Evolutionary conservation across 768 basidiomycete species (phyloP).

Genomic region (Sarcodon aspratus): DNA sequence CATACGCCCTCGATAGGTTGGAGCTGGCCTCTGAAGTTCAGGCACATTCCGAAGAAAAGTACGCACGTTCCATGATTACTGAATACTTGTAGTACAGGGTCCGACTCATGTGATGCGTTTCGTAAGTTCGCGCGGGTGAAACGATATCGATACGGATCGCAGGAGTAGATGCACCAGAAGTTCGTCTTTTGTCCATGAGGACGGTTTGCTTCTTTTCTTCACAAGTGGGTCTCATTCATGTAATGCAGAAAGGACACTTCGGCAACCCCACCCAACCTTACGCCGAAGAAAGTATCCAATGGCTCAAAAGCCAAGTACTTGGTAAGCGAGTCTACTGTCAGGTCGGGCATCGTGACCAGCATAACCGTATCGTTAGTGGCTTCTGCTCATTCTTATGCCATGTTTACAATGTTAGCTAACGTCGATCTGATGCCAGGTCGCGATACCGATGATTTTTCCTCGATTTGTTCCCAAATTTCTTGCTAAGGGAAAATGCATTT

Average conservation of each 20-base stretch:
- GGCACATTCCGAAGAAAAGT: conserved; percentile 39
- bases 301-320: conserved; percentile 48
- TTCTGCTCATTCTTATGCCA: not conserved
- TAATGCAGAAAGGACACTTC: conserved; percentile 62
- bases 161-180: conserved; percentile 91
- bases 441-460: conserved; percentile 45
- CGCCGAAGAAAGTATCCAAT: conserved; percentile 59
- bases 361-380: conserved; percentile 59
- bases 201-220: not conserved
- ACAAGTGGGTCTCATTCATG: not conserved
- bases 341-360: conserved; percentile 70
- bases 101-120: not conserved
- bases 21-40: conserved; percentile 61
- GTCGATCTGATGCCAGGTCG: conserved; percentile 36
- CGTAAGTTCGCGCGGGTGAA: conserved; percentile 26
- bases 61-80: too few species aligned
- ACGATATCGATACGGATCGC: conserved; percentile 85
- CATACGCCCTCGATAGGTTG: conserved; percentile 77
- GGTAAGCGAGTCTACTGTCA: conserved; percentile 62
- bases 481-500: conserved; percentile 34
- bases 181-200: conserved; percentile 14
- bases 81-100: too few species aligned
- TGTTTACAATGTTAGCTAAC: not conserved
- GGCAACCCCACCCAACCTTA: conserved; percentile 73
- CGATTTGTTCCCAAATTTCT: conserved; percentile 41